phyloP scores from a whole-genome alignment of 768 basidiomycete genomes.

The Chalciporus chontae region DNA sequence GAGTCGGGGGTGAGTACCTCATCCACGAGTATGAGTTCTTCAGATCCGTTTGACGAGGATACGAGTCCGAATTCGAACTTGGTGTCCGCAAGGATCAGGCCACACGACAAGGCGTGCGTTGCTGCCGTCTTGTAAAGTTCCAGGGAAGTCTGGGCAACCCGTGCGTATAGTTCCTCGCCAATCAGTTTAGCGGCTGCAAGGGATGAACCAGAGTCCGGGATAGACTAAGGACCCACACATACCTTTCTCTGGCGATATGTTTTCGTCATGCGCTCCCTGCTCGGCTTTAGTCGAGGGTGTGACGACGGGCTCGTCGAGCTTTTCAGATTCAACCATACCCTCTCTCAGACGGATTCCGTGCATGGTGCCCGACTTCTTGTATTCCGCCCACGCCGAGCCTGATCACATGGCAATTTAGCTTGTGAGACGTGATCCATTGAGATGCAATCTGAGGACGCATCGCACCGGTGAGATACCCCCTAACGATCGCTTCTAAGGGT shows the following conservation, averaged over 20 bases:
- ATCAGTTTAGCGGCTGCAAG: conserved; percentile 58
- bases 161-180: conserved; percentile 58
- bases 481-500: conserved; percentile 91
- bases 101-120: conserved; percentile 64
- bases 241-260: conserved; percentile 85
- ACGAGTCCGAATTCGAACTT: conserved; percentile 98
- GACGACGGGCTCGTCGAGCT: conserved; percentile 79
- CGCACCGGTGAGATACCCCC: conserved; percentile 94
- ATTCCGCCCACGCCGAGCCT: conserved; percentile 98
- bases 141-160: conserved; percentile 58
- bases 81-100: conserved; percentile 94
- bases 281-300: conserved; percentile 98
- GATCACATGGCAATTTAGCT: not conserved
- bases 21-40: conserved; percentile 82
- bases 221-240: conserved; percentile 4
- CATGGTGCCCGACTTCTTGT: conserved; percentile 81
- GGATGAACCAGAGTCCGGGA: not conserved
- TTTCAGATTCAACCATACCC: conserved; percentile 80
- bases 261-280: conserved; percentile 92
- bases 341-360: conserved; percentile 78
- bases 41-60: conserved; percentile 31
- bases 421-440: conserved; percentile 6
- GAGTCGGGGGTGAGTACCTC: conserved; percentile 98
- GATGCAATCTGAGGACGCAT: not conserved
- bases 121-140: conserved; percentile 73